These are phyloP conservation scores for Chromosphaera perkinsii DNA, from an alignment of 208 protist genomes.

Conservation along the genomic window DNA sequence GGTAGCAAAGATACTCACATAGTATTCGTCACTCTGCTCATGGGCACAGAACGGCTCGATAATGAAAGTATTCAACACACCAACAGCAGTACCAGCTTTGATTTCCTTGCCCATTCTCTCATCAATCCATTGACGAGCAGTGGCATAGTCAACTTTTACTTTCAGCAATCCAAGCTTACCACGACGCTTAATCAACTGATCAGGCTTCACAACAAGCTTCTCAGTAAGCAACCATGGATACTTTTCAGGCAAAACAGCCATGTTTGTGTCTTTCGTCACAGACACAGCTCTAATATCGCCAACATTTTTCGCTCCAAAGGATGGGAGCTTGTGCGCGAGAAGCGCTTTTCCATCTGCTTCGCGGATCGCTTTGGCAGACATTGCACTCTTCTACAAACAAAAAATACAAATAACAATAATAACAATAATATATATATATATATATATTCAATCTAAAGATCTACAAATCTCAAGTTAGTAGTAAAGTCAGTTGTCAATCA, in stretches of 20 bases:
- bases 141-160: constrained; percentile 61
- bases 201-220: constrained; percentile 72
- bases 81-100: constrained; percentile 17
- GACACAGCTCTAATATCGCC: background rate
- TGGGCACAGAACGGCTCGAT: constrained; percentile 74
- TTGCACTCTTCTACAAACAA: too few relatives aligned
- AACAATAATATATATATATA: too few relatives aligned
- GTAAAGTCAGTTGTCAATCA: too few relatives aligned
- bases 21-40: constrained; percentile 65
- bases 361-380: constrained; percentile 64
- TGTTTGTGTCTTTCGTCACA: constrained; percentile 26
- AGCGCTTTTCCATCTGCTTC: constrained; percentile 62
- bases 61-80: constrained; percentile 61
- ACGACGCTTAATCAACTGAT: constrained; percentile 66
- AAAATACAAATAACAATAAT: too few relatives aligned
- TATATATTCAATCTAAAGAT: too few relatives aligned
- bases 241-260: constrained; percentile 23
- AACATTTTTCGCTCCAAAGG: background rate
- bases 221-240: constrained; percentile 54
- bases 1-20: constrained; percentile 62
- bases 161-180: constrained; percentile 68
- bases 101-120: constrained; percentile 43
- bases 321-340: constrained; percentile 41
- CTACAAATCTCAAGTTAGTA: too few relatives aligned
- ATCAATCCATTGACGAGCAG: constrained; percentile 54